These are phyloP conservation scores for Aegilops sharonensis DNA, from an alignment of 176 grass and related monocot species.

Conservation along the genomic window DNA sequence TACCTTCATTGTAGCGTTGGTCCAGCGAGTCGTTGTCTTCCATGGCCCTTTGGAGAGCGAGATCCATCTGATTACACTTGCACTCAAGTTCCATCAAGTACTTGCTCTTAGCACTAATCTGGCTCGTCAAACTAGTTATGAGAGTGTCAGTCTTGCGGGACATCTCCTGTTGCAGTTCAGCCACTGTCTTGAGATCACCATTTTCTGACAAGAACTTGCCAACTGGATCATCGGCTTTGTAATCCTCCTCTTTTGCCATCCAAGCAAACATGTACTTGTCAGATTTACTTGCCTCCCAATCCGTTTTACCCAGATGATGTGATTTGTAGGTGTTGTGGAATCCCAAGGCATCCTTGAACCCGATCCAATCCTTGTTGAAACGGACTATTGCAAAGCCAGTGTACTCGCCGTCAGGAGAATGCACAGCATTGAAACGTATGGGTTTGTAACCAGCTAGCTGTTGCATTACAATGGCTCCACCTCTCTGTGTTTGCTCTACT, in stretches of 20 bases:
- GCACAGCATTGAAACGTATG: background rate
- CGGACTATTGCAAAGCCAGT: constrained; percentile 35
- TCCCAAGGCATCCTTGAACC: constrained; percentile 58
- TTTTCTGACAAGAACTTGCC: constrained; percentile 38
- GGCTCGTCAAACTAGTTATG: constrained; percentile 37
- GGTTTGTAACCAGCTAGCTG: constrained; percentile 40
- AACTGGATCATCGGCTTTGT: constrained; percentile 31
- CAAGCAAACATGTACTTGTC: constrained; percentile 30
- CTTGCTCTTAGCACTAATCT: constrained; percentile 43
- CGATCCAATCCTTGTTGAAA: constrained; percentile 57
- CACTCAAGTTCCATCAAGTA: constrained; percentile 39
- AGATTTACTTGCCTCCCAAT: constrained; percentile 22
- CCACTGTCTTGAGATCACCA: constrained; percentile 45
- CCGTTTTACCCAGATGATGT: constrained; percentile 32
- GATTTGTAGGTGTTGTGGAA: constrained; percentile 50
- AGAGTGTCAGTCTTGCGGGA: constrained; percentile 38
- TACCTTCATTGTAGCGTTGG: constrained; percentile 56
- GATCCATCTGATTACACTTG: constrained; percentile 44
- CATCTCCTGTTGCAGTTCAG: constrained; percentile 36
- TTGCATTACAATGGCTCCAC: constrained; percentile 27
- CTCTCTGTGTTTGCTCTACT: background rate
- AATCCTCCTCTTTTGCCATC: constrained; percentile 48
- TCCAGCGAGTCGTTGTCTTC: constrained; percentile 42
- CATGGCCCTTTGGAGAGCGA: constrained; percentile 41
- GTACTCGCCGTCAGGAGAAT: constrained; percentile 13